Percentiles rank a stretch among this genome's conserved stretches.
These are phyloP conservation scores for Fusarium compactum DNA, from an alignment of 2,329 filamentous ascomycete species.

Conservation along the genomic window DNA sequence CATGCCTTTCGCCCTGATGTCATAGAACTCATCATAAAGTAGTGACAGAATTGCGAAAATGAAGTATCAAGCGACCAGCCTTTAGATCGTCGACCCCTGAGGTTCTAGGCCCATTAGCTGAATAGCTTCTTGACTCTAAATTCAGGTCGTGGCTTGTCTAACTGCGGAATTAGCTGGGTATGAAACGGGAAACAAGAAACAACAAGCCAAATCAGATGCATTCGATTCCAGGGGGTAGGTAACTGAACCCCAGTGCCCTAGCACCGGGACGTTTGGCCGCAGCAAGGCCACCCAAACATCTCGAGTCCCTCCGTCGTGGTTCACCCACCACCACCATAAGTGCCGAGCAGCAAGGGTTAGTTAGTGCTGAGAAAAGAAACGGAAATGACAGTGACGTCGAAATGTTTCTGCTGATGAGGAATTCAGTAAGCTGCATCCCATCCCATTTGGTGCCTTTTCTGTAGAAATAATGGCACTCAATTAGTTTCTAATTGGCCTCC, in stretches of 20 bases:
- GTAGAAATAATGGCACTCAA: background rate
- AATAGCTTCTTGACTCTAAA: conserved; percentile 20
- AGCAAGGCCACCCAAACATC: conserved; percentile 30
- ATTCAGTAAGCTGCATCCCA: background rate
- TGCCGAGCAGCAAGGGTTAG: conserved; percentile 41
- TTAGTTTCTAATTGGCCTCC: background rate
- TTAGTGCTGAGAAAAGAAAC: conserved; percentile 32
- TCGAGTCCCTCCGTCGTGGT: background rate
- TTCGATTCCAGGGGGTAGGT: conserved; percentile 11
- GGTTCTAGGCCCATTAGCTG: conserved; percentile 8
- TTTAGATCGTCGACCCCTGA: background rate
- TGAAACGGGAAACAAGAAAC: conserved; percentile 38
- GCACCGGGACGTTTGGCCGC: conserved; percentile 39
- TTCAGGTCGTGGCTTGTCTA: conserved; percentile 24
- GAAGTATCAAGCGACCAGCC: background rate
- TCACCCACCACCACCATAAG: conserved; percentile 36
- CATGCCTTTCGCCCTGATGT: background rate
- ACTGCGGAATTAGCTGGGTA: conserved; percentile 12
- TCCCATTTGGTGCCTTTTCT: background rate
- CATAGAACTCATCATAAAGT: background rate
- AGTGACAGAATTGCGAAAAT: background rate
- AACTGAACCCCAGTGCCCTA: conserved; percentile 19
- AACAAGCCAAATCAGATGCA: conserved; percentile 12
- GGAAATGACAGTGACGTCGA: conserved; percentile 30
- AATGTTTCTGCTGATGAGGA: background rate